Evolutionary conservation across 2,329 filamentous ascomycete species (phyloP).

Genomic region (Penicillium occitanis): DNA sequence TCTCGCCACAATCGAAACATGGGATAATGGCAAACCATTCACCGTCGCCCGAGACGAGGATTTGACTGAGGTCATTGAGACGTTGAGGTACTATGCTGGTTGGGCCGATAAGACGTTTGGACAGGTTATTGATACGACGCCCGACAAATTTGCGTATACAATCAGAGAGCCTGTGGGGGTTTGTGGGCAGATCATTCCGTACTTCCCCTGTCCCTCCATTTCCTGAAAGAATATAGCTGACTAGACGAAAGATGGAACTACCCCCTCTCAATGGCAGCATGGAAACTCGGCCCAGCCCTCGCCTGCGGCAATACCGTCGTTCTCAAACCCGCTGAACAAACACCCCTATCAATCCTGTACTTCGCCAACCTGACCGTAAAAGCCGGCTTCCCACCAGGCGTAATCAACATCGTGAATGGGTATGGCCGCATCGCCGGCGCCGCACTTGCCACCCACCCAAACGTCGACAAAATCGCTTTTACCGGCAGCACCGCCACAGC

Average conservation of each 20-base stretch:
- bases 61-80: slow-evolving; percentile 59
- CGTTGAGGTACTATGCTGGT: slow-evolving; percentile 73
- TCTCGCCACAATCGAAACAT: slow-evolving; percentile 31
- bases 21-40: slow-evolving; percentile 61
- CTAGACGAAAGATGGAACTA: slow-evolving; percentile 64
- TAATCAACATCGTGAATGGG: slow-evolving; percentile 74
- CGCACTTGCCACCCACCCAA: slow-evolving; percentile 65
- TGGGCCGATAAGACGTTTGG: slow-evolving; percentile 79
- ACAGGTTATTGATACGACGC: slow-evolving; percentile 69
- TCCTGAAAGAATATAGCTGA: background rate
- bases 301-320: slow-evolving; percentile 60
- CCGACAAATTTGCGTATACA: slow-evolving; percentile 72
- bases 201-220: background rate
- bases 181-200: slow-evolving; percentile 71
- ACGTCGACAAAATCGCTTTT: slow-evolving; percentile 75
- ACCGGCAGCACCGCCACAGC: slow-evolving; percentile 73
- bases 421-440: slow-evolving; percentile 66
- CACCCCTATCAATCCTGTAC: slow-evolving; percentile 58
- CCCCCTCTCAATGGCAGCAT: slow-evolving; percentile 71
- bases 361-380: slow-evolving; percentile 67
- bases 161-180: slow-evolving; percentile 75
- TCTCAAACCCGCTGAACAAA: slow-evolving; percentile 59
- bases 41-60: slow-evolving; percentile 63
- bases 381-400: slow-evolving; percentile 74
- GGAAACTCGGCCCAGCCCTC: slow-evolving; percentile 60